These are phyloP conservation scores for Sugiyamaella floridensis DNA, from an alignment of 805 yeast genomes.

Conservation along the genomic window DNA sequence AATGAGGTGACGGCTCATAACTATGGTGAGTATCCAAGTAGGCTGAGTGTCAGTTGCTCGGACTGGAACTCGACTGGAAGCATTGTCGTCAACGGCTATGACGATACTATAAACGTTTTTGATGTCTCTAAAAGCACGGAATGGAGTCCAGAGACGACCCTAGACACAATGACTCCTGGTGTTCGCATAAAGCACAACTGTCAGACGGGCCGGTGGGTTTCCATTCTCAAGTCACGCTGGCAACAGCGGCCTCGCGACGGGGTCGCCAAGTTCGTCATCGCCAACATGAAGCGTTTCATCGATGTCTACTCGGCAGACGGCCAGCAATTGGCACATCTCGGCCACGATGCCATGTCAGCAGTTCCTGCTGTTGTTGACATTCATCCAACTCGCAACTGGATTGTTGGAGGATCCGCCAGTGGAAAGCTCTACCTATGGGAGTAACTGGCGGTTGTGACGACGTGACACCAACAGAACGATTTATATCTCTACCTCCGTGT, in stretches of 20 bases:
- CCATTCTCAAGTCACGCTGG: conserved; percentile 85
- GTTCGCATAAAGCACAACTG: conserved; percentile 78
- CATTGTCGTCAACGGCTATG: conserved; percentile 90
- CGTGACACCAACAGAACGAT: neutral
- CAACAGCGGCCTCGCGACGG: conserved; percentile 65
- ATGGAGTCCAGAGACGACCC: conserved; percentile 19
- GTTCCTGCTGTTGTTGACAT: conserved; percentile 86
- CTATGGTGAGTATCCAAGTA: conserved; percentile 58
- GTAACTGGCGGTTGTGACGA: conserved; percentile 2
- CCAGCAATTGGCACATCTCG: conserved; percentile 66
- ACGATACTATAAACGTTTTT: conserved; percentile 72
- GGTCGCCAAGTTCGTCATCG: conserved; percentile 79
- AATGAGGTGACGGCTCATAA: conserved; percentile 39
- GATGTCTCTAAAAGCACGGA: conserved; percentile 37
- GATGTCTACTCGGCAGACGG: conserved; percentile 80
- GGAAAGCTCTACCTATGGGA: conserved; percentile 71
- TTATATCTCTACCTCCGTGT: neutral
- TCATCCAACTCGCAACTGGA: conserved; percentile 85
- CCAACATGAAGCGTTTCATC: conserved; percentile 82
- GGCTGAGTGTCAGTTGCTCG: conserved; percentile 76
- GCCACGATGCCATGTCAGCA: conserved; percentile 60
- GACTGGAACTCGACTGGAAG: conserved; percentile 68
- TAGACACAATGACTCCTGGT: conserved; percentile 46
- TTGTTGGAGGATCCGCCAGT: conserved; percentile 89
- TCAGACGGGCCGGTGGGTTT: conserved; percentile 96